Evolutionary conservation across 1,139 yeast genomes (phyloP).

Genomic region (Eremothecium cymbalariae): DNA sequence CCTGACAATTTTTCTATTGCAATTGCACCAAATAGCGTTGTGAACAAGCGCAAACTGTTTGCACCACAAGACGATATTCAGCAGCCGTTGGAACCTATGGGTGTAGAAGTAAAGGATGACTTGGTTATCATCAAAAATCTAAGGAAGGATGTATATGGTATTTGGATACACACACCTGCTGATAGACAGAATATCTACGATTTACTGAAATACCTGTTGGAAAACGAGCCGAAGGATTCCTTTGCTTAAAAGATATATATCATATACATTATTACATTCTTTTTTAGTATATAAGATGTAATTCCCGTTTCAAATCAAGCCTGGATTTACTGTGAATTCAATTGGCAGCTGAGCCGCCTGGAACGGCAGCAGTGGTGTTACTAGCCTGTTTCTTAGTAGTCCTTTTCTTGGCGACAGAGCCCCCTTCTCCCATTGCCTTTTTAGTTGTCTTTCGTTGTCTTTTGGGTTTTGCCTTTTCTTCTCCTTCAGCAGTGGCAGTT

Average conservation of each 20-base stretch:
- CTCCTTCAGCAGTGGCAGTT: slow-evolving; percentile 4
- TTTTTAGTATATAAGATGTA: slow-evolving; percentile 7
- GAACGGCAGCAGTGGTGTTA: slow-evolving; percentile 24
- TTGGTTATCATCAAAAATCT: slow-evolving; percentile 71
- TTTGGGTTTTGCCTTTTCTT: slow-evolving; percentile 24
- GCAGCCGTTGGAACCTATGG: slow-evolving; percentile 49
- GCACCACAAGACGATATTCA: slow-evolving; percentile 34
- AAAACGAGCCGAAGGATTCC: slow-evolving; percentile 30
- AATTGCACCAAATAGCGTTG: slow-evolving; percentile 49
- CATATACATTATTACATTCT: slow-evolving; percentile 4
- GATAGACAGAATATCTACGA: slow-evolving; percentile 60
- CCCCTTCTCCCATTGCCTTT: slow-evolving; percentile 18
- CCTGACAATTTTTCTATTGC: slow-evolving; percentile 80
- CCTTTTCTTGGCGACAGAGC: slow-evolving; percentile 24
- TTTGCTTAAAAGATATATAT: slow-evolving; percentile 20
- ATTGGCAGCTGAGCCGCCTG: slow-evolving; percentile 18
- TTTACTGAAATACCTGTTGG: slow-evolving; percentile 40
- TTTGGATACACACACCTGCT: slow-evolving; percentile 76
- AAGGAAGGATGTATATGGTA: slow-evolving; percentile 73
- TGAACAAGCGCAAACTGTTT: slow-evolving; percentile 38
- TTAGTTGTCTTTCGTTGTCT: slow-evolving; percentile 28
- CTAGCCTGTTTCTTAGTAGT: slow-evolving; percentile 26
- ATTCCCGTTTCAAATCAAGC: slow-evolving; percentile 4
- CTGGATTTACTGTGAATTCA: too few species aligned
- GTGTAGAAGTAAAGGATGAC: slow-evolving; percentile 70